phyloP scores from a whole-genome alignment of 2,329 filamentous ascomycete species.

The Aspergillus aculeatus region DNA sequence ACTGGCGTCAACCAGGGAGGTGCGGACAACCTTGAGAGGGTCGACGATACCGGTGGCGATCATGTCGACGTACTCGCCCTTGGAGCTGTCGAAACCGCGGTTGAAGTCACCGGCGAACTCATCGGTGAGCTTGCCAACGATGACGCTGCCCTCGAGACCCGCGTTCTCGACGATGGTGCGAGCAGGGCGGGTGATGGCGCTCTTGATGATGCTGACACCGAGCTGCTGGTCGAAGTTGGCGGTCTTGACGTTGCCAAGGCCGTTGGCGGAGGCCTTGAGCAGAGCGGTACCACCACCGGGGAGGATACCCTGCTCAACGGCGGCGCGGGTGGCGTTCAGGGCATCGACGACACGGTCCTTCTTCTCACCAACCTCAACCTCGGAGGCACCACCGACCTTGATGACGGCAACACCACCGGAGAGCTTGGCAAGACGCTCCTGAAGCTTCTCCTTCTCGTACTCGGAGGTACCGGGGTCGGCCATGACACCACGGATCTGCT shows the following conservation, averaged over 20 bases:
- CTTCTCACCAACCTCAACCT: conserved; percentile 99
- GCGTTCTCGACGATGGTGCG: conserved; percentile 97
- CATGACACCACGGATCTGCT: conserved; percentile 98
- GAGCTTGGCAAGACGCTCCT: conserved; percentile 98
- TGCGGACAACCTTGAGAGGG: conserved; percentile 98
- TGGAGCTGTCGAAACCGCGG: conserved; percentile 94
- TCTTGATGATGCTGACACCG: conserved; percentile 96
- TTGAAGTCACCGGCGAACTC: conserved; percentile 92
- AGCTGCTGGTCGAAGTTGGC: conserved; percentile 99
- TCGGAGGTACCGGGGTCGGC: conserved; percentile 90
- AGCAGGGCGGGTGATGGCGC: conserved; percentile 92
- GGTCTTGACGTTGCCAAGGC: conserved; percentile 76
- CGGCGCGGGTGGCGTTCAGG: conserved; percentile 94
- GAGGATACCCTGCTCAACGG: conserved; percentile 98
- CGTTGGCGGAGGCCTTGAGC: conserved; percentile 92
- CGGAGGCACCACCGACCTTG: conserved; percentile 95
- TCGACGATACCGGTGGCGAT: conserved; percentile 95
- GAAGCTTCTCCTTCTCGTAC: conserved; percentile 99
- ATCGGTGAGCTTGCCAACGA: conserved; percentile 97
- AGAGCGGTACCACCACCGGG: conserved; percentile 97
- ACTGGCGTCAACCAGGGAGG: conserved; percentile 88
- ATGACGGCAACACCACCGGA: conserved; percentile 99
- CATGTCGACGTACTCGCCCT: conserved; percentile 99
- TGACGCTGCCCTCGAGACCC: conserved; percentile 88
- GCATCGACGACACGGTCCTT: conserved; percentile 99